Percentiles rank a stretch among this genome's conserved stretches.
These are phyloP conservation scores for Sclerospora graminicola DNA, from an alignment of 352 stramenopile genomes.

Conservation along the genomic window DNA sequence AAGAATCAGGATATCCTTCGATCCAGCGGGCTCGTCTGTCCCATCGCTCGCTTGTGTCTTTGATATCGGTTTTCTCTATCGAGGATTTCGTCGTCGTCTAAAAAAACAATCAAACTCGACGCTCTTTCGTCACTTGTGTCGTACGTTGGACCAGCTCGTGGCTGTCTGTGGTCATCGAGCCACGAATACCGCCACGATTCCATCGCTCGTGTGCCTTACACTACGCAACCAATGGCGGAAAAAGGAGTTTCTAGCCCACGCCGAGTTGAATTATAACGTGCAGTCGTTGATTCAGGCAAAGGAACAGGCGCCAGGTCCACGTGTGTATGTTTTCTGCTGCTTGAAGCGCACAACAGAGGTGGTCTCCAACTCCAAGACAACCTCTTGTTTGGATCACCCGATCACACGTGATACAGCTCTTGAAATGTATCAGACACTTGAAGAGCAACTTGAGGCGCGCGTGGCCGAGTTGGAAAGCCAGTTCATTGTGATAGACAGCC, in stretches of 20 bases:
- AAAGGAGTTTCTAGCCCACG: conserved; percentile 44
- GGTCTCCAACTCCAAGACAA: not conserved
- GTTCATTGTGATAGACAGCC: conserved; percentile 8
- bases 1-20: conserved; percentile 8
- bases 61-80: conserved; percentile 37
- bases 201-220: conserved; percentile 32
- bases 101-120: conserved; percentile 42
- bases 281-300: conserved; percentile 12
- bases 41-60: conserved; percentile 31
- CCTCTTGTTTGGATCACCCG: not conserved
- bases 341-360: conserved; percentile 9
- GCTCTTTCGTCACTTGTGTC: conserved; percentile 32
- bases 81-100: conserved; percentile 32
- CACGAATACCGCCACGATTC: not conserved
- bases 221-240: conserved; percentile 59
- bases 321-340: conserved; percentile 33
- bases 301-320: conserved; percentile 11
- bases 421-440: not conserved
- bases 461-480: not conserved
- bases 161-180: not conserved
- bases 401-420: not conserved
- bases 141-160: conserved; percentile 25
- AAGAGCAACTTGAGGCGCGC: not conserved
- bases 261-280: conserved; percentile 22
- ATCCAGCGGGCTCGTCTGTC: conserved; percentile 2